Percentiles rank a stretch among this genome's conserved stretches.
These are phyloP conservation scores for Aegle marmelos DNA, from an alignment of 345 rosid species.

Conservation along the genomic window DNA sequence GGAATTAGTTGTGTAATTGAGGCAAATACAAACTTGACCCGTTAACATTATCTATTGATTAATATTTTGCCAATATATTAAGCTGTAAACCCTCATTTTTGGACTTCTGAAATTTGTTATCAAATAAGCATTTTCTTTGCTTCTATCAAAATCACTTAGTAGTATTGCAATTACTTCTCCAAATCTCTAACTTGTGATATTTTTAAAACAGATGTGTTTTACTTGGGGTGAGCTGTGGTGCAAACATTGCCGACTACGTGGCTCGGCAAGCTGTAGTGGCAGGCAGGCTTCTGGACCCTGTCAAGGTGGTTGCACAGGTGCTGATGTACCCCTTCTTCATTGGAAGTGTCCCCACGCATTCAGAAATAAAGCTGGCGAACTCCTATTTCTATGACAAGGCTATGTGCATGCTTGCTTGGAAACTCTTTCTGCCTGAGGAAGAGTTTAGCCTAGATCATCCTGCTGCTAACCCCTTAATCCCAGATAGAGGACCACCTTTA, in stretches of 20 bases:
- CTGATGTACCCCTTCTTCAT: constrained; percentile 88
- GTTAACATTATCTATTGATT: background rate
- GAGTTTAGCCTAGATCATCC: constrained; percentile 79
- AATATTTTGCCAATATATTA: background rate
- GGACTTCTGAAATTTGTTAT: background rate
- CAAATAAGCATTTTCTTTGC: background rate
- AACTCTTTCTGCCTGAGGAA: constrained; percentile 73
- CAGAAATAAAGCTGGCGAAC: constrained; percentile 75
- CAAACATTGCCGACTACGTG: constrained; percentile 83
- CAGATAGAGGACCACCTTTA: constrained; percentile 69
- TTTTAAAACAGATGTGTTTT: constrained; percentile 68
- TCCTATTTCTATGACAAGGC: constrained; percentile 84
- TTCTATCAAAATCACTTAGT: background rate
- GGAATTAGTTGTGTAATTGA: background rate
- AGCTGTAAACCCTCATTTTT: background rate
- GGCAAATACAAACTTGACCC: background rate
- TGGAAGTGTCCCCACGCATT: constrained; percentile 73
- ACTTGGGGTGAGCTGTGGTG: constrained; percentile 85
- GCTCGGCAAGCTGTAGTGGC: constrained; percentile 78
- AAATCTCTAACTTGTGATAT: constrained; percentile 10
- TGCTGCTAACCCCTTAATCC: constrained; percentile 80
- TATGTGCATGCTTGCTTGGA: constrained; percentile 71
- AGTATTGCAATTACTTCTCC: background rate
- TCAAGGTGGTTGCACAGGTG: constrained; percentile 92
- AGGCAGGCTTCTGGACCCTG: constrained; percentile 75